Conservation (phyloP, 805 yeast species). For the Myxozyma sirexii region DNA sequence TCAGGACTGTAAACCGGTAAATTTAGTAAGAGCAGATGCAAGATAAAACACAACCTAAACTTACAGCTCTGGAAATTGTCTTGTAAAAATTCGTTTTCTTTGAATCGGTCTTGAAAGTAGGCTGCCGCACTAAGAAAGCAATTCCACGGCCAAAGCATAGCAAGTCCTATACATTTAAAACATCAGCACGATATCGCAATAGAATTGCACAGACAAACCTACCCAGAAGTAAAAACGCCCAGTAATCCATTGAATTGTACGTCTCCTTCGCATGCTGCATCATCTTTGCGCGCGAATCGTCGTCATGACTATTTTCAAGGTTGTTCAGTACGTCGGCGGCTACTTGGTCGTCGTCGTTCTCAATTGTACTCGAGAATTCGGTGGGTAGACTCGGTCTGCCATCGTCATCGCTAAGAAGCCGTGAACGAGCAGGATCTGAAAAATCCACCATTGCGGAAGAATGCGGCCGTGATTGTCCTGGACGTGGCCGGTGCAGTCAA, state of each 20-base stretch:
- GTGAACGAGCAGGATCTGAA: not conserved
- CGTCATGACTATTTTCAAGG: not conserved
- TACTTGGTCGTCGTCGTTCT: not conserved
- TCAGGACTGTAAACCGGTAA: not conserved
- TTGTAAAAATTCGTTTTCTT: slow-evolving; percentile 42
- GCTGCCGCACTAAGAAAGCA: slow-evolving; percentile 83
- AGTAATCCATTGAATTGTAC: slow-evolving; percentile 18
- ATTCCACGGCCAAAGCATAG: slow-evolving; percentile 92
- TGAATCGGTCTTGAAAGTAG: slow-evolving; percentile 69
- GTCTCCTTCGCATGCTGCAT: slow-evolving; percentile 14
- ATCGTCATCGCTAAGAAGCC: not conserved
- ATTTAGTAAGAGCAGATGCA: too few species aligned
- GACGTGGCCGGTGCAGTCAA: too few species aligned
- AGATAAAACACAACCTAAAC: too few species aligned
- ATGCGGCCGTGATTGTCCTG: not conserved
- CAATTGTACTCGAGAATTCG: not conserved
- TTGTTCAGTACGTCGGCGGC: slow-evolving; percentile 5
- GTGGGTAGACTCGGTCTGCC: not conserved
- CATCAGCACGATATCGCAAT: not conserved
- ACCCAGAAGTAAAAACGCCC: slow-evolving; percentile 24
- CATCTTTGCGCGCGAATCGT: slow-evolving; percentile 7
- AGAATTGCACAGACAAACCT: not conserved
- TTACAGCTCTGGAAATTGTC: slow-evolving; percentile 53
- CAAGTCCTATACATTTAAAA: slow-evolving; percentile 9
- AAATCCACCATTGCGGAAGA: not conserved